Evolutionary conservation across 1,284 basidiomycete species (phyloP), one percentile per base, ranked within the genome.

Genomic region (Polyporus tsugae): DNA sequence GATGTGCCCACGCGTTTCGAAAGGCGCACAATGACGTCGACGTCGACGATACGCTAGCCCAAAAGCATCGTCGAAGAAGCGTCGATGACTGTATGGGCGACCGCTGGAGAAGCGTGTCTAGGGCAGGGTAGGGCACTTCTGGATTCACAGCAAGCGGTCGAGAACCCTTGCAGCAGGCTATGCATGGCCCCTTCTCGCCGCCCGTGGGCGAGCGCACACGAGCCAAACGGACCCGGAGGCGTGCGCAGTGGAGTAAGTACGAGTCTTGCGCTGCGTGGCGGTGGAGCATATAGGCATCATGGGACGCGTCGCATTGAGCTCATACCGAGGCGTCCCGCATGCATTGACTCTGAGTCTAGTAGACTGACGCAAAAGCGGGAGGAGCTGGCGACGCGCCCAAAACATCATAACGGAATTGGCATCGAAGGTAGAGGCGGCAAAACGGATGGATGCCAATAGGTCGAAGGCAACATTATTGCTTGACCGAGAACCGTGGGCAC

Each of bases 201-300:
- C 64, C 46, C 62, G 55, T 13, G 44, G 6, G 22, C n/a, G 29
- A 42, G 38, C 57, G 61, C 57, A 67, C 62, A 62, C 55, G 65
- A 53, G 62, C 65, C 57, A 59, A 38, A 35, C 13, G 25, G 44
- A 35, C 29, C 52, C n/a, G 49, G 57, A 22, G 46, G 46, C 9
- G 22, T 25, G 46, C 55, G 49, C 11, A 38, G 35, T 46, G 59
- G 44, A 60, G 62, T 62, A 42, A 57, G 62, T 60, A 49, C 63
- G 58, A 59, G 57, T 65, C 58, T 57, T 36, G 65, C 67, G 64
- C 35, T 39, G 29, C 49, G 38, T 42, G 55, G 44, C 29, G 35
- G 64, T 66, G 67, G 70, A 69, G 66, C 42, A 4, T 19, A 63
- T 67, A 22, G 64, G 68, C 58, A 62, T 69, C 67, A 67, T 69